Percentiles rank a stretch among this genome's conserved stretches.
phyloP scores from a whole-genome alignment of 1,284 basidiomycete species.

The Heimioporus punctisporus region DNA sequence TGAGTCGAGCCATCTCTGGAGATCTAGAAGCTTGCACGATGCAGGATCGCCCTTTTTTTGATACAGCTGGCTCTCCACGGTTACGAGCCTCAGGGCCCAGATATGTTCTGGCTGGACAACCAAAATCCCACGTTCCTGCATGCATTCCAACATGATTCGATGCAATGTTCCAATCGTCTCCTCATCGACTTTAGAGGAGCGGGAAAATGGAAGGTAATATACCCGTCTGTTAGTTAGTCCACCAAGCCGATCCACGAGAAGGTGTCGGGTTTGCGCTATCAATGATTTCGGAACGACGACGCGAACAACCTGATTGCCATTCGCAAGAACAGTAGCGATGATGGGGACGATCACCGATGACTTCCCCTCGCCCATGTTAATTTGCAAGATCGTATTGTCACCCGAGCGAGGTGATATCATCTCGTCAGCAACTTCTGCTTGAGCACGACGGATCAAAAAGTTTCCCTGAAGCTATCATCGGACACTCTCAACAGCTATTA shows the following conservation, averaged over 20 bases:
- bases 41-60: background rate
- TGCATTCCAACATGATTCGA: background rate
- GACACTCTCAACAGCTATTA: background rate
- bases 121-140: too few relatives aligned
- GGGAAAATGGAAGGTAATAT: background rate
- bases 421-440: background rate
- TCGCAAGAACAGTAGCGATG: background rate
- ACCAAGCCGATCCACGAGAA: background rate
- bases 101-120: background rate
- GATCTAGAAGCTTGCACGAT: background rate
- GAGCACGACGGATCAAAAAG: background rate
- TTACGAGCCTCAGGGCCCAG: background rate
- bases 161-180: background rate
- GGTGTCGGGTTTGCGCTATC: background rate
- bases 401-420: too few relatives aligned
- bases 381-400: background rate
- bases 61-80: background rate
- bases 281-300: background rate
- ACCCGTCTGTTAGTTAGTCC: conserved; percentile 3
- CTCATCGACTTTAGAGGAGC: background rate
- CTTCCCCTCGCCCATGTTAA: background rate
- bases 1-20: conserved; percentile 5
- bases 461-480: conserved; percentile 38
- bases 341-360: conserved; percentile 1
- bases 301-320: background rate